Conservation (phyloP, 1,139 yeast genomes). For the Lodderomyces elongisporus region DNA sequence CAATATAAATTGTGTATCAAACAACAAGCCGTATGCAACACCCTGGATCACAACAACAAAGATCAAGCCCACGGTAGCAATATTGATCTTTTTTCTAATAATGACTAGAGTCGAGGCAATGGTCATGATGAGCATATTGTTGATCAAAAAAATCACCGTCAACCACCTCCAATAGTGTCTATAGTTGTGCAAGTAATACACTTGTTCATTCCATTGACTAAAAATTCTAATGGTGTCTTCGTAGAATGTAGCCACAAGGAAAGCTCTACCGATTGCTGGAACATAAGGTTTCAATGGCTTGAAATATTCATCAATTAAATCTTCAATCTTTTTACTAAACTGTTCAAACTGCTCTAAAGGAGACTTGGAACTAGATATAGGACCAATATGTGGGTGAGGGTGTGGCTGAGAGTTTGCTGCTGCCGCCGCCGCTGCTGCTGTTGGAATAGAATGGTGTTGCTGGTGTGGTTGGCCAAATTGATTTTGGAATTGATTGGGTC, state of each 20-base stretch:
- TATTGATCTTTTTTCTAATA: constrained; percentile 61
- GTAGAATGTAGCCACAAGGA: constrained; percentile 89
- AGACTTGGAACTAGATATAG: constrained; percentile 20
- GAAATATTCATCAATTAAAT: constrained; percentile 40
- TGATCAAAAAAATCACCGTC: constrained; percentile 62
- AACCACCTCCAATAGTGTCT: constrained; percentile 77
- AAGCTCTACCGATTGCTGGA: constrained; percentile 83
- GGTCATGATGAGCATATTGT: constrained; percentile 68
- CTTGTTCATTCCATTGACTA: constrained; percentile 90
- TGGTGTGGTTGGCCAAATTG: constrained; percentile 20
- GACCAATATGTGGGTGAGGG: constrained; percentile 21
- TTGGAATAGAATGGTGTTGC: constrained; percentile 10
- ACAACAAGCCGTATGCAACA: constrained; percentile 78
- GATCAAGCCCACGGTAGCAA: constrained; percentile 68
- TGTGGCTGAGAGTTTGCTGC: constrained; percentile 12
- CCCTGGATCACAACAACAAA: constrained; percentile 82
- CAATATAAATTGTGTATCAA: constrained; percentile 75
- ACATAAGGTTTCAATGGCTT: constrained; percentile 63
- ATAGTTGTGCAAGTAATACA: constrained; percentile 73
- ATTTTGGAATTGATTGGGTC: constrained; percentile 30
- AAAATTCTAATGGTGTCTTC: constrained; percentile 85
- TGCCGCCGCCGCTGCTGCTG: constrained; percentile 10
- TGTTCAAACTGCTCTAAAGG: constrained; percentile 42
- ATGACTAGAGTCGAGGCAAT: constrained; percentile 70
- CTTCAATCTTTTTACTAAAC: constrained; percentile 43